A percentile compares a stretch with the other conserved stretches of the same genome.
These are phyloP conservation scores for Catharanthus roseus DNA, from an alignment of 257 asterid genomes.

Conservation along the genomic window DNA sequence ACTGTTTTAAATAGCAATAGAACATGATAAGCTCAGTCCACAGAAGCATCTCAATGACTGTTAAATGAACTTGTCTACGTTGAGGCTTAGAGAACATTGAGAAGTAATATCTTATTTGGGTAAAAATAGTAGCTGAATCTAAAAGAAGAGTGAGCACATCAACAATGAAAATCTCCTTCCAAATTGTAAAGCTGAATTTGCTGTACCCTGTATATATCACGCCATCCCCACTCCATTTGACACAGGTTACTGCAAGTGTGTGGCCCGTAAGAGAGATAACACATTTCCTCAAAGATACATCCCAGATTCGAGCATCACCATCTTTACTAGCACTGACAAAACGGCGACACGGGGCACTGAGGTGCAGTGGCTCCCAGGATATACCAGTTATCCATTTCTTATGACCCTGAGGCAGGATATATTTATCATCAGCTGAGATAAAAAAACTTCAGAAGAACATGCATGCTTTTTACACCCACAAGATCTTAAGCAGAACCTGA, in stretches of 20 bases:
- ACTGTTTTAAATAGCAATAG: not conserved
- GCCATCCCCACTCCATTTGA: slow-evolving; percentile 99
- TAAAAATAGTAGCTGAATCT: not conserved
- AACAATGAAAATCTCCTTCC: not conserved
- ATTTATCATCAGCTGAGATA: slow-evolving; percentile 5
- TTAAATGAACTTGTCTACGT: not conserved
- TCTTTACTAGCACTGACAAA: slow-evolving; percentile 96
- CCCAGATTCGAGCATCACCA: slow-evolving; percentile 99
- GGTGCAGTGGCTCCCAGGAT: slow-evolving; percentile 97
- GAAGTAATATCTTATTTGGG: not conserved
- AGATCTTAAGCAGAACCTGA: not conserved
- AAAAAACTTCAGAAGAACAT: not conserved
- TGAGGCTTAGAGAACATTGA: not conserved
- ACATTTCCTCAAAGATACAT: slow-evolving; percentile 60
- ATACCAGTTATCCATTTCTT: slow-evolving; percentile 98
- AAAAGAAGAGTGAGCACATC: not conserved
- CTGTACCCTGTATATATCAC: slow-evolving; percentile 84
- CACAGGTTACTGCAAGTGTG: slow-evolving; percentile 91
- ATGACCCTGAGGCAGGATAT: slow-evolving; percentile 68
- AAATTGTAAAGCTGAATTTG: slow-evolving; percentile 2
- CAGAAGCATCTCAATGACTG: not conserved
- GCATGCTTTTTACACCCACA: not conserved
- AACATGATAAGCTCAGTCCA: not conserved
- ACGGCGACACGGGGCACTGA: slow-evolving; percentile 84
- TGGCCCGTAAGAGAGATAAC: slow-evolving; percentile 77